These are phyloP conservation scores for Microcos paniculata DNA, from an alignment of 345 rosid species.

Conservation along the genomic window DNA sequence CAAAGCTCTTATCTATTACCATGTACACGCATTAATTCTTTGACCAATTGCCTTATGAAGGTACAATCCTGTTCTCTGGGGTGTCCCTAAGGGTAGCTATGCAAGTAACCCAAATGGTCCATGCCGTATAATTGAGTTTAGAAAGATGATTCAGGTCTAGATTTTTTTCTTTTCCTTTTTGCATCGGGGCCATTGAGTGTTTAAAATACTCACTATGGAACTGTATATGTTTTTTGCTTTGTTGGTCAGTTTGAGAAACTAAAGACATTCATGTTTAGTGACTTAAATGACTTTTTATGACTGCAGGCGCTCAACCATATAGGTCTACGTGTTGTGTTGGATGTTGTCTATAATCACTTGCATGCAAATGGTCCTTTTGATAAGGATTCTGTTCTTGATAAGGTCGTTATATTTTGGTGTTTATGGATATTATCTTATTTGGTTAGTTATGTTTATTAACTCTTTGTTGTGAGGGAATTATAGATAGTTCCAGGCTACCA, in stretches of 20 bases:
- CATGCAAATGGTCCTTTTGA: slow-evolving; percentile 81
- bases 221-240: slow-evolving; percentile 10
- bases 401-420: slow-evolving; percentile 43
- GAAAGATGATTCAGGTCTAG: slow-evolving; percentile 93
- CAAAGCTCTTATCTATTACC: not conserved
- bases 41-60: slow-evolving; percentile 39
- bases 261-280: slow-evolving; percentile 11
- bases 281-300: not conserved
- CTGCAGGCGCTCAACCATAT: slow-evolving; percentile 62
- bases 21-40: not conserved
- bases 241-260: not conserved
- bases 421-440: not conserved
- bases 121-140: slow-evolving; percentile 70
- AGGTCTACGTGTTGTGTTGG: slow-evolving; percentile 78
- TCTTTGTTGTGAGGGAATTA: slow-evolving; percentile 16
- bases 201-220: slow-evolving; percentile 8
- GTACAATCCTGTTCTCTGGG: slow-evolving; percentile 96
- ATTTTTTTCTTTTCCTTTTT: slow-evolving; percentile 13
- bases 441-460: slow-evolving; percentile 4
- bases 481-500: slow-evolving; percentile 99
- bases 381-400: slow-evolving; percentile 84
- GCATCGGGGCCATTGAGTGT: not conserved
- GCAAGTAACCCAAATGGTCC: slow-evolving; percentile 77
- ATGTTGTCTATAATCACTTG: slow-evolving; percentile 96
- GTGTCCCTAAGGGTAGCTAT: slow-evolving; percentile 98